phyloP scores from a whole-genome alignment of 2,329 filamentous ascomycete species.

The Hymenoscyphus occultus region DNA sequence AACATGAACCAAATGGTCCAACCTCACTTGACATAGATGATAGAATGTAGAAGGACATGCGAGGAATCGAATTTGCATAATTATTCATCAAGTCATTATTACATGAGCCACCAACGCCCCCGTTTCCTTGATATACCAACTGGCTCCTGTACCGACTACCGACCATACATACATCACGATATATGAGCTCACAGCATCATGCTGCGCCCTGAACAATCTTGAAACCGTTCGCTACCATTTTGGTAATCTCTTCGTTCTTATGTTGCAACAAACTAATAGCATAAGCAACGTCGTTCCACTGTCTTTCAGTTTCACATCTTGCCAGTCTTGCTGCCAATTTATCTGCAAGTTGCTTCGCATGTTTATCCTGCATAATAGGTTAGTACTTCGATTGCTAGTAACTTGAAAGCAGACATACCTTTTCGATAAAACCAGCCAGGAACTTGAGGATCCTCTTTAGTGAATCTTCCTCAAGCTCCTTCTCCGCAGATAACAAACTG shows the following conservation, averaged over 20 bases:
- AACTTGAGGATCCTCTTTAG: constrained; percentile 89
- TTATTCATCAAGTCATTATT: constrained; percentile 6
- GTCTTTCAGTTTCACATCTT: constrained; percentile 85
- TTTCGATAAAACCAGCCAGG: constrained; percentile 92
- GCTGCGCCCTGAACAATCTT: constrained; percentile 64
- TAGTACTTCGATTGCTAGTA: constrained; percentile 13
- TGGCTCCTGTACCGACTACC: background rate
- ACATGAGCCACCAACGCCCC: constrained; percentile 7
- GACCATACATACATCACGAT: constrained; percentile 8
- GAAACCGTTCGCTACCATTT: constrained; percentile 72
- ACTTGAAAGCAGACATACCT: constrained; percentile 55
- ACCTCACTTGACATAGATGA: no score
- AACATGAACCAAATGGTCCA: no score
- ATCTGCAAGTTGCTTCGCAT: constrained; percentile 88
- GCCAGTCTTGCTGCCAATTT: constrained; percentile 85
- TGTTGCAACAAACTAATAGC: constrained; percentile 86
- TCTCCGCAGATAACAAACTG: constrained; percentile 80
- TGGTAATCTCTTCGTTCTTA: constrained; percentile 86
- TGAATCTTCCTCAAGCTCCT: constrained; percentile 76
- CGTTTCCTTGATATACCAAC: background rate
- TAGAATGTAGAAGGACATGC: no score
- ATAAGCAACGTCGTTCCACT: constrained; percentile 97
- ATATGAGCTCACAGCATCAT: constrained; percentile 35
- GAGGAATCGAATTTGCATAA: background rate
- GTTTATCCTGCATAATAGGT: constrained; percentile 71